Percentiles rank a stretch among this genome's conserved stretches.
These are phyloP conservation scores for Auxenochlorella pyrenoidosa DNA, from an alignment of 139 green algal genomes.

Conservation along the genomic window DNA sequence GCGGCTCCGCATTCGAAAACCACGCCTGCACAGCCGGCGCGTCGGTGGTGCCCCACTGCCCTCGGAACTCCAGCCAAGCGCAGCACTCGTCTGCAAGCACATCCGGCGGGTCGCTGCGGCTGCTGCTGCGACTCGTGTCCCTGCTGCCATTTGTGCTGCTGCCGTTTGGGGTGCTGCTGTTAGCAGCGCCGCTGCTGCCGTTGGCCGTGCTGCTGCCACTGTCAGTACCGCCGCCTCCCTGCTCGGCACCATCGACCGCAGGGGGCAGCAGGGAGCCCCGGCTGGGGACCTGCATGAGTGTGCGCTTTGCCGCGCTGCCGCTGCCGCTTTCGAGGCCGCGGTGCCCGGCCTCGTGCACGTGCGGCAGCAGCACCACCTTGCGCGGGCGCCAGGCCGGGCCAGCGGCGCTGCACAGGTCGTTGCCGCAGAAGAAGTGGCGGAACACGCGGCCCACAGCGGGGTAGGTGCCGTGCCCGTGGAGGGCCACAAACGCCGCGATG, in stretches of 20 bases:
- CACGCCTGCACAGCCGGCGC: conserved; percentile 25
- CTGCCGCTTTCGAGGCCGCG: background rate
- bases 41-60: conserved; percentile 18
- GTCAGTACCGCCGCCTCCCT: background rate
- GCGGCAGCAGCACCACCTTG: conserved; percentile 38
- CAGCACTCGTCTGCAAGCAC: conserved; percentile 15
- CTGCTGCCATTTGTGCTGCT: background rate
- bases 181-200: background rate
- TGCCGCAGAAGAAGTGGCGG: conserved; percentile 44
- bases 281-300: background rate
- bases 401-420: conserved; percentile 11
- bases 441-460: conserved; percentile 17
- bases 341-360: background rate
- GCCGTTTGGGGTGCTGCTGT: too few species aligned
- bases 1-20: conserved; percentile 33
- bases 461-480: conserved; percentile 63
- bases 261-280: background rate
- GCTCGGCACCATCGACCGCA: background rate
- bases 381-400: conserved; percentile 24
- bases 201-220: background rate
- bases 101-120: background rate
- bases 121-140: background rate
- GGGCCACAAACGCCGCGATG: conserved; percentile 47
- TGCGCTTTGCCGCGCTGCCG: background rate
- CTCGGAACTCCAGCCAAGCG: conserved; percentile 41